Base-by-base conservation (phyloP, 2,329 filamentous ascomycete species). In the Diaporthe sp. region DNA sequence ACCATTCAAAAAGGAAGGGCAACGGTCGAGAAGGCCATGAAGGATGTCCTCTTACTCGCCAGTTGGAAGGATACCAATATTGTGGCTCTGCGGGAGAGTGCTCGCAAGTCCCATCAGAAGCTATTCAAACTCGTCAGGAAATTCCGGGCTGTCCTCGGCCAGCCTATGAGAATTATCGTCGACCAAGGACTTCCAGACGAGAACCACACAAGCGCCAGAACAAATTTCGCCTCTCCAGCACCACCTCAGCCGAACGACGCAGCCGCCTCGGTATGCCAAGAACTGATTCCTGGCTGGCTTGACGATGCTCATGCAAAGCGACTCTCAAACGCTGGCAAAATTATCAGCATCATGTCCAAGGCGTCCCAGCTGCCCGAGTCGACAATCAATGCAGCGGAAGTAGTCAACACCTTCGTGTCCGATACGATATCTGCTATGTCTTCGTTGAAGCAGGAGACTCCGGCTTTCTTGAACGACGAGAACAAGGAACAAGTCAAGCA, bases 31-130 rank as follows among this genome's bases (percentile, higher is more conserved):
- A 98, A 95, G 83, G 92, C 95, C 73, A 94, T 98, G 89, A 96
- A 94, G 81, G 94, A 98, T 78, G 92, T 98, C n/a, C 89, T 99
- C 22, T 91, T 97, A 70, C 86, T 99, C 78, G 95, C 96, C 10
- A 98, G 95, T 82, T 99, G 97, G 97, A 98, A 97, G 82, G 97
- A 99, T 78, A 98, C 94, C 30, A 99, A 98, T 79, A 97, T 99
- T 76, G 93, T 93, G 63, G 94, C 95, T 1, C 86, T 99, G 22
- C 91, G 93, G 77, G 95, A 98, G 80, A 98, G 96, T 82, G 95
- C 97, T 1, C 93, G 93, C 79, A 93, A 93, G 75, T 98, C 96
- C 27, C 97, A 99, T 81, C 91, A 93, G 79, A 98, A 98, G 83
- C 89, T 99, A 2, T 98, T 98, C 85, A 94, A 94, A 78, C 87